phyloP scores from a whole-genome alignment of 2,329 filamentous ascomycete genomes.

The Colletotrichum echinochloae region DNA sequence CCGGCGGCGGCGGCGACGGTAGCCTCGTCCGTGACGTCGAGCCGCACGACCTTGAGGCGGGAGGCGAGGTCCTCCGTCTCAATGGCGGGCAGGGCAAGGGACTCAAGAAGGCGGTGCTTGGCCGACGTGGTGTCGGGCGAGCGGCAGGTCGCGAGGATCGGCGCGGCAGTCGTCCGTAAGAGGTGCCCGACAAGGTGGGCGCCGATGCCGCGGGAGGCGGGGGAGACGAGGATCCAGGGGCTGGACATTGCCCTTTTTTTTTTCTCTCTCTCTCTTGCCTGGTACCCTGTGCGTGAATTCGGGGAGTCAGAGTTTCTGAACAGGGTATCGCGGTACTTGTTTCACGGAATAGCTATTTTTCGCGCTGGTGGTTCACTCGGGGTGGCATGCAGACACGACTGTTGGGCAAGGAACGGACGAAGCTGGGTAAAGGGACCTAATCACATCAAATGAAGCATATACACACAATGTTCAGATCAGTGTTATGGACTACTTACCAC shows the following conservation, averaged over 20 bases:
- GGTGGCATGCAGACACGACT: neutral
- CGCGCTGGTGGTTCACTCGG: neutral
- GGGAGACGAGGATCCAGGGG: constrained; percentile 63
- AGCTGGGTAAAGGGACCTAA: neutral
- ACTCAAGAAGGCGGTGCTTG: constrained; percentile 50
- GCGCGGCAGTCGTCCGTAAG: constrained; percentile 59
- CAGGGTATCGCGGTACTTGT: neutral
- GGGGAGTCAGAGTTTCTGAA: neutral
- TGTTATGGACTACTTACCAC: neutral
- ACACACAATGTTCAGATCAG: neutral
- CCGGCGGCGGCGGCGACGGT: constrained; percentile 69
- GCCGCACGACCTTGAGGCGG: constrained; percentile 54
- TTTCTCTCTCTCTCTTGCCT: neutral
- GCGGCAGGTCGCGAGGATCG: constrained; percentile 61
- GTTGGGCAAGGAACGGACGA: neutral
- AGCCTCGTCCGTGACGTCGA: constrained; percentile 69
- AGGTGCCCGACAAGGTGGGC: constrained; percentile 62
- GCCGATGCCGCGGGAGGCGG: constrained; percentile 62
- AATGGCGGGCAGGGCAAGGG: constrained; percentile 40
- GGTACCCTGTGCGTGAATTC: neutral
- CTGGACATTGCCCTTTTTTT: constrained; percentile 52
- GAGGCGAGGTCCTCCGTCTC: constrained; percentile 43
- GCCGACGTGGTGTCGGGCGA: constrained; percentile 49
- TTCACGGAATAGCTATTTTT: neutral
- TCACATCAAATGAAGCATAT: neutral